Base-by-base conservation (phyloP, 1,284 basidiomycete genomes). In the Bothia castanella region DNA sequence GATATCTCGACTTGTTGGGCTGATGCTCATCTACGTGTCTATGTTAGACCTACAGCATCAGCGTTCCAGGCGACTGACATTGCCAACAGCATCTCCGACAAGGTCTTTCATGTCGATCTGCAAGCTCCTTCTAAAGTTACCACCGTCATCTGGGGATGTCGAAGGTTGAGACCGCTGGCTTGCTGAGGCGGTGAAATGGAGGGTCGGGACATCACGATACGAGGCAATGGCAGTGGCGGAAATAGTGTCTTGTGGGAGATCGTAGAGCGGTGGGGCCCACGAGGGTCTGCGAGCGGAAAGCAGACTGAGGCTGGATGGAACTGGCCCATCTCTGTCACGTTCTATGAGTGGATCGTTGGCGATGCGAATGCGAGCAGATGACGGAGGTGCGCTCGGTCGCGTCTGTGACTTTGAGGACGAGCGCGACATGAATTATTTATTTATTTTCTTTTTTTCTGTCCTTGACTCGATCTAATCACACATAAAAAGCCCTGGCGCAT, bases 31-130 rank as follows among this genome's bases (percentile, higher is more conserved):
- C 87, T 89, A 58, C 4, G 14, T 21, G 17, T 4, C 16, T 17
- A 19, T 19, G 53, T 60, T 32, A 53, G 53, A 50, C n/a, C 9
- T 8, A 21, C 1, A n/a, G 9, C 1, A 27, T 11, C 8, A 20
- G 30, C 3, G 27, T 39, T 37, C 16, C 25, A 39, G 31, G 23
- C 21, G 17, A 74, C 85, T 67, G 54, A 89, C 87, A 66, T 90
- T 91, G 10, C 88, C 87, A 3, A 90, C 85, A 30, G 87, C 88
- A 66, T 89, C 87, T 4, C 88, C 87, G 14, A 91, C 82, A 29
- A 88, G 72, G 21, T 74, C 75, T 61, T 85, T 85, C 81, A 91
- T 87, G 58, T 87, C 83, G 55, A 90, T 89, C 62, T 85, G 76
- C 47, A 87, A 61, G 52, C 74, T 80, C 41, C 74, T 69, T 48